A percentile compares a stretch with the other conserved stretches of the same genome.
Evolutionary conservation across 306 rosid genomes (phyloP).

Genomic region (Dalbergia cultrata): DNA sequence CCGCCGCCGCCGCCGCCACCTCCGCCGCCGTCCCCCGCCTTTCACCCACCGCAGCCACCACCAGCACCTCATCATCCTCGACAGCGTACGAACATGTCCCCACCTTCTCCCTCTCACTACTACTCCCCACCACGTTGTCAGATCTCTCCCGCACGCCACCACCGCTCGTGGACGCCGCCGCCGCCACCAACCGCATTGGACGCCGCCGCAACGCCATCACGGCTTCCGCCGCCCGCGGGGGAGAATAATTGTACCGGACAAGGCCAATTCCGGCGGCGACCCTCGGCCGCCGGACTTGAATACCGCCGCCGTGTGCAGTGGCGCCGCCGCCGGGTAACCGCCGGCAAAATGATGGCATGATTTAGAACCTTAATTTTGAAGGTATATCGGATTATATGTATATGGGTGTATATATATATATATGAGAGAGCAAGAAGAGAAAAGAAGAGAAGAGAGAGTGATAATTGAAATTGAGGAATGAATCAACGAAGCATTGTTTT

Average conservation of each 20-base stretch:
- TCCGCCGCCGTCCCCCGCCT: constrained; percentile 57
- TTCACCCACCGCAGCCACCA: constrained; percentile 29
- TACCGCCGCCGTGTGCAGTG: constrained; percentile 3
- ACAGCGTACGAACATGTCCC: constrained; percentile 57
- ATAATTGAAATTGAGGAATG: neutral
- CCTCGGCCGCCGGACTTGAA: constrained; percentile 37
- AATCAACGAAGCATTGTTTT: neutral
- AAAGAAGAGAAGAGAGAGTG: neutral
- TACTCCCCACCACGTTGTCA: constrained; percentile 51
- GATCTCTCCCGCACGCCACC: constrained; percentile 59
- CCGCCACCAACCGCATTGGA: constrained; percentile 49
- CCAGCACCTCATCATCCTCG: constrained; percentile 56
- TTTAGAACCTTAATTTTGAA: neutral
- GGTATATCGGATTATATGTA: neutral
- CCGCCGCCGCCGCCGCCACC: constrained; percentile 66
- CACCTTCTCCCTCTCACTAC: constrained; percentile 41
- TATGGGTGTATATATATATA: no score
- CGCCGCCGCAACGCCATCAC: constrained; percentile 36
- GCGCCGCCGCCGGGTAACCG: constrained; percentile 51
- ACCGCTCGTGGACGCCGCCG: constrained; percentile 17
- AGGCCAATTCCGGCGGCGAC: constrained; percentile 2
- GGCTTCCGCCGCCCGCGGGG: neutral
- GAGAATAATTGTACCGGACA: constrained; percentile 10
- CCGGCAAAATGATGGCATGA: constrained; percentile 55
- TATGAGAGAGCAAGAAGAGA: no score